These are phyloP conservation scores for Phialophora expanda DNA, from an alignment of 2,329 filamentous ascomycete species.

Conservation along the genomic window DNA sequence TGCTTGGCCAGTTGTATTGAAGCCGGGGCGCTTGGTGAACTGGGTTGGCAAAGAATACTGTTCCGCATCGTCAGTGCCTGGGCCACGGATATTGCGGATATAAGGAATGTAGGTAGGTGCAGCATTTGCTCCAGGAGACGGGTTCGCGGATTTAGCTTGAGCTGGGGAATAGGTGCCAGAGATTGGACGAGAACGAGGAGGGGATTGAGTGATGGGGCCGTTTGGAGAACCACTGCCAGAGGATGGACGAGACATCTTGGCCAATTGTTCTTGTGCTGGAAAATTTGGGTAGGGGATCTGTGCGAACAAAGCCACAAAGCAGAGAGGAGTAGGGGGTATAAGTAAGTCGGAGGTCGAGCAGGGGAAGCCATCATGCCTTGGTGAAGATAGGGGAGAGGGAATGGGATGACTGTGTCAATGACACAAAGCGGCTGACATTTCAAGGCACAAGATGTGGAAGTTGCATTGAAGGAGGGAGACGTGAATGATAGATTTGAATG, in stretches of 20 bases:
- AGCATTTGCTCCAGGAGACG: neutral
- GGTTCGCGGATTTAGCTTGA: neutral
- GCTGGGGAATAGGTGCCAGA: neutral
- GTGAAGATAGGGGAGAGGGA: conserved; percentile 5
- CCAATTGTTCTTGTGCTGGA: neutral
- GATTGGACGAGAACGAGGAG: neutral
- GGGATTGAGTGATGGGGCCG: neutral
- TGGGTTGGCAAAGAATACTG: conserved; percentile 46
- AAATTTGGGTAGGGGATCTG: neutral
- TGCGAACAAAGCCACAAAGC: neutral
- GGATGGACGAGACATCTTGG: conserved; percentile 5
- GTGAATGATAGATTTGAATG: neutral
- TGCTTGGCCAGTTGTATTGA: conserved; percentile 63
- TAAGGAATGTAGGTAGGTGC: conserved; percentile 17
- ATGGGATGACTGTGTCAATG: conserved; percentile 5
- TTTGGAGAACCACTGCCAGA: neutral
- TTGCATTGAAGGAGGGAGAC: conserved; percentile 13
- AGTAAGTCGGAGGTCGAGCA: conserved; percentile 12
- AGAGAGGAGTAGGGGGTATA: conserved; percentile 10
- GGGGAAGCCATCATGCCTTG: conserved; percentile 4
- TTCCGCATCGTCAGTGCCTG: conserved; percentile 40
- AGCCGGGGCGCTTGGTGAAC: conserved; percentile 57
- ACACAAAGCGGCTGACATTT: conserved; percentile 1
- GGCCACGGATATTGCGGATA: conserved; percentile 40
- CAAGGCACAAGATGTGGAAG: conserved; percentile 2